phyloP scores from a whole-genome alignment of 2,329 filamentous ascomycete genomes.

The Colletotrichum sublineola region DNA sequence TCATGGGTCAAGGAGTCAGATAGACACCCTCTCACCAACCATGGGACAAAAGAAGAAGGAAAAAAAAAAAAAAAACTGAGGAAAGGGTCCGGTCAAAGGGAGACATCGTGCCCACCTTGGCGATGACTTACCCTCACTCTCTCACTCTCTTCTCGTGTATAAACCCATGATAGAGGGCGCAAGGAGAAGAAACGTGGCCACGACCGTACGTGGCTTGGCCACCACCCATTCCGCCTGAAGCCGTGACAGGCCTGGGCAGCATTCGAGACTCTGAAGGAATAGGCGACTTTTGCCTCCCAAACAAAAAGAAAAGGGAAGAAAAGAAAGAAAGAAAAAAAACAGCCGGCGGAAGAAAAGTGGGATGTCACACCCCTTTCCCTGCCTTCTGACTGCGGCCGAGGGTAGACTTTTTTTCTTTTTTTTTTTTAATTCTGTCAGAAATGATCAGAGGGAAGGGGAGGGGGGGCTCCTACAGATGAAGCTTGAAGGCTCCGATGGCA shows the following conservation, averaged over 20 bases:
- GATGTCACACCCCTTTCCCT: background rate
- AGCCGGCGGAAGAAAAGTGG: background rate
- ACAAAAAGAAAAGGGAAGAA: no score
- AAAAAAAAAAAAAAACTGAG: no score
- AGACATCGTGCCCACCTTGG: conserved; percentile 14
- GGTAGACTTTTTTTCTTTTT: no score
- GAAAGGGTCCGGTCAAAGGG: background rate
- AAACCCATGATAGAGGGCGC: background rate
- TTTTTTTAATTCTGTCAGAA: no score
- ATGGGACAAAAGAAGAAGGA: no score
- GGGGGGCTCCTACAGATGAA: no score
- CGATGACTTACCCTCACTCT: conserved; percentile 1
- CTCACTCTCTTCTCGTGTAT: no score
- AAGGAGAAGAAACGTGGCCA: background rate
- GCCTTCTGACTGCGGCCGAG: background rate
- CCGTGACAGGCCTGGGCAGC: conserved; percentile 21
- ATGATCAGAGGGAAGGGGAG: background rate
- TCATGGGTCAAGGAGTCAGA: conserved; percentile 34
- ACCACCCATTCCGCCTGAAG: background rate
- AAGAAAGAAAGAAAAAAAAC: background rate
- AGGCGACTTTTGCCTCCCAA: background rate
- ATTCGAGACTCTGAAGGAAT: background rate
- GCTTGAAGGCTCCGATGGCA: background rate
- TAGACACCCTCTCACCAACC: background rate
- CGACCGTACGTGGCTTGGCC: conserved; percentile 10